A percentile compares a stretch with the other conserved stretches of the same genome.
Conservation (phyloP, 352 stramenopile genomes). For the Pythium sp. region DNA sequence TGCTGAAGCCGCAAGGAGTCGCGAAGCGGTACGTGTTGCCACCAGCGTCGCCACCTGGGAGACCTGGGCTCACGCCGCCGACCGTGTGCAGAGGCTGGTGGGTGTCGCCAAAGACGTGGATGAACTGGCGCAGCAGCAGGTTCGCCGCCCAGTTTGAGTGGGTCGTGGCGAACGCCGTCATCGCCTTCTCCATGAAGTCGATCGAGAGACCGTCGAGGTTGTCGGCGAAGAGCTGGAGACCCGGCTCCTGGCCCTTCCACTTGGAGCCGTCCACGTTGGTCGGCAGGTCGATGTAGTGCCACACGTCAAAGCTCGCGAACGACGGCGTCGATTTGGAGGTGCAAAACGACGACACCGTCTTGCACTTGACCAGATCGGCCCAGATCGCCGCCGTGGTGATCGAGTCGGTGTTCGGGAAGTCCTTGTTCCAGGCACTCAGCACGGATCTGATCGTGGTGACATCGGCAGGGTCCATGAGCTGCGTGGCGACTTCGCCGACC, state of each 20-base stretch:
- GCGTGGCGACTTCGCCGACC: constrained; percentile 44
- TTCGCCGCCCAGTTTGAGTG: constrained; percentile 61
- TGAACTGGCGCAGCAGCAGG: constrained; percentile 58
- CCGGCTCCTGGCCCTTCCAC: constrained; percentile 35
- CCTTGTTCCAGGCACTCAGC: constrained; percentile 39
- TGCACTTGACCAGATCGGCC: constrained; percentile 62
- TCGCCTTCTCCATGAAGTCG: constrained; percentile 34
- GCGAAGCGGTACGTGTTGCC: constrained; percentile 61
- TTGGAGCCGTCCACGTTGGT: constrained; percentile 44
- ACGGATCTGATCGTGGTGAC: constrained; percentile 50
- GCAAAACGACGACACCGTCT: constrained; percentile 32
- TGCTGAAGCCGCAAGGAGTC: constrained; percentile 44
- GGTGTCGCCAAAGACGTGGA: constrained; percentile 69
- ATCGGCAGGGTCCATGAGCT: constrained; percentile 42
- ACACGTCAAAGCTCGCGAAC: constrained; percentile 45
- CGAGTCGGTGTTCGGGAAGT: constrained; percentile 56
- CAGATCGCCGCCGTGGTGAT: constrained; percentile 44
- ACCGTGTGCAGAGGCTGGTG: constrained; percentile 65
- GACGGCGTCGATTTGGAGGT: constrained; percentile 35
- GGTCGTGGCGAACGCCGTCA: constrained; percentile 54
- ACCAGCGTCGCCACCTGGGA: constrained; percentile 49
- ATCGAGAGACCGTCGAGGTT: constrained; percentile 47
- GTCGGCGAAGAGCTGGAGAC: constrained; percentile 50
- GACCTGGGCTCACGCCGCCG: constrained; percentile 36
- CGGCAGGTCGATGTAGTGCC: constrained; percentile 73